Conservation (phyloP, 805 yeast species). For the Yarrowia divulgata region DNA sequence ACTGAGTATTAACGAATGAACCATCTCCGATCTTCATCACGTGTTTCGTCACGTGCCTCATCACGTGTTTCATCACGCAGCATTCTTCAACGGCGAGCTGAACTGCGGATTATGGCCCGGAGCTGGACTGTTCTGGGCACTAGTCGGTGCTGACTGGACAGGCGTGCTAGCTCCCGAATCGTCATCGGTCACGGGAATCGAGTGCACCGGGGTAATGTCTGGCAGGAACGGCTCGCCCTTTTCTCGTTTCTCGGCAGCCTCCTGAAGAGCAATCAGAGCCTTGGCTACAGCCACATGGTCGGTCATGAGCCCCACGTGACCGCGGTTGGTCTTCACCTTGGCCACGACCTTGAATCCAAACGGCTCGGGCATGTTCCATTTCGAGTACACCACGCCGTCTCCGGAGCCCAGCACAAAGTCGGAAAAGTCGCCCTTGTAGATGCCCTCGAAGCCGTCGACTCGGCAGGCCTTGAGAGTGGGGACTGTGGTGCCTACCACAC, state of each 20-base stretch:
- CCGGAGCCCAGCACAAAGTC: conserved; percentile 88
- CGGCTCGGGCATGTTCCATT: conserved; percentile 79
- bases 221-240: conserved; percentile 20
- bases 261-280: conserved; percentile 69
- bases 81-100: conserved; percentile 4
- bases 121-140: background rate
- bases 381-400: conserved; percentile 89
- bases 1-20: conserved; percentile 1
- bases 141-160: background rate
- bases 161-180: conserved; percentile 10
- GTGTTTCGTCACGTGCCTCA: too few relatives aligned
- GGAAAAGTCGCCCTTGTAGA: conserved; percentile 73
- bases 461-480: conserved; percentile 86
- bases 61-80: too few relatives aligned
- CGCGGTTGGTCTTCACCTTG: conserved; percentile 66
- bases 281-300: conserved; percentile 75
- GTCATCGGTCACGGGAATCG: conserved; percentile 21
- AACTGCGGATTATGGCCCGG: conserved; percentile 1
- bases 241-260: conserved; percentile 56
- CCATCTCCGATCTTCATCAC: background rate
- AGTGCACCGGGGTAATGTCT: conserved; percentile 19
- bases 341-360: conserved; percentile 76
- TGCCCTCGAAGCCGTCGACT: conserved; percentile 67
- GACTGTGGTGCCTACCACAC: conserved; percentile 79
- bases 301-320: conserved; percentile 81